Evolutionary conservation across 2,329 filamentous ascomycete genomes (phyloP), one percentile per base, ranked within the genome.

Genomic region (Aureobasidium subglaciale): DNA sequence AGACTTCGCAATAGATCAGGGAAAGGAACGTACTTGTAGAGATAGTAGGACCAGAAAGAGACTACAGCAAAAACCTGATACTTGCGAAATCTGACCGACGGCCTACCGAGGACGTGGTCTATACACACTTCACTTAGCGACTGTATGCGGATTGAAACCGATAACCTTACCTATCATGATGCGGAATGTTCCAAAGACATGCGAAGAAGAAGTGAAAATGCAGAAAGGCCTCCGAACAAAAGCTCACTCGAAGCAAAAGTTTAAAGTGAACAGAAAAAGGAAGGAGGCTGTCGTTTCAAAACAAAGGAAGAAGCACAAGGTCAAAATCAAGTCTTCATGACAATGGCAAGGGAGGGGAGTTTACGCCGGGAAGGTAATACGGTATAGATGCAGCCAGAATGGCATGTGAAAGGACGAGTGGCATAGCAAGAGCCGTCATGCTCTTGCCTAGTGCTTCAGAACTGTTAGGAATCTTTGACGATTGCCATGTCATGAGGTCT

Each of bases 41-140:
- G 76, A 69, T 96, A 96, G 43, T 86, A 73, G 5, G 87, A 87
- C 93, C 93, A 99, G 67, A 97, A 93, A 0, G 88, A 84, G 55
- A 97, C 80, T 13, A 97, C 93, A 20, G 87, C 86, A 62, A 97
- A 81, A 63, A 99, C 90, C 71, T 97, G 92, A 49, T 95, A 85
- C 66, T 95, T 90, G 61, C 92, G 84, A 66, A 95, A 96, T 74
- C 92, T 88, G 66, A 88, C 84, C 59, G 91, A 96, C 30, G 92
- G 92, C 61, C 90, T 85, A 60, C 92, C 92, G 46, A 97, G 78
- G 56, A 96, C 87, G 78, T 97, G 92, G 72, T 97, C 92, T 84
- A 53, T 48, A 25, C 11, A 38, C 2, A 30, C 22, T 11, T 13
- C 15, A 13, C 32, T 54, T 24, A 53, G 37, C 27, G 1, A 11